Conservation (phyloP, 805 yeast genomes). For the Candida andamanensis region DNA sequence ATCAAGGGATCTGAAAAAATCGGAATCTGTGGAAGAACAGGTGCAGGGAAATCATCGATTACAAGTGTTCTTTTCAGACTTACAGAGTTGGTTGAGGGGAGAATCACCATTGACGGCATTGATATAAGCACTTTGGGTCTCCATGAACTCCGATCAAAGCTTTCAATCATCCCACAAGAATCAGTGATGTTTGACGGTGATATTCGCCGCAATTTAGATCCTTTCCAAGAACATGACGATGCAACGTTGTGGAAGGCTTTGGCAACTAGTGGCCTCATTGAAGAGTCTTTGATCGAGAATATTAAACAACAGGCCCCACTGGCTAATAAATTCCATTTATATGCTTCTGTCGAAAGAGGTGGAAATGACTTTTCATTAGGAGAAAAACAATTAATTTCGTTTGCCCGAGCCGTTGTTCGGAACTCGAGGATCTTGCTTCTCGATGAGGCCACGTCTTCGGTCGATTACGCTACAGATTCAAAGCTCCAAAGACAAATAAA, state of each 20-base stretch:
- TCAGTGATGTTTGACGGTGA: constrained; percentile 60
- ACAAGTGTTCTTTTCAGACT: constrained; percentile 61
- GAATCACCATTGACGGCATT: constrained; percentile 50
- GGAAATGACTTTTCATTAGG: constrained; percentile 71
- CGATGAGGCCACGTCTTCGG: constrained; percentile 78
- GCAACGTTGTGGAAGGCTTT: constrained; percentile 53
- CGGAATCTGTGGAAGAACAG: constrained; percentile 87
- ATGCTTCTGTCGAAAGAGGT: constrained; percentile 51
- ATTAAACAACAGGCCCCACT: not conserved
- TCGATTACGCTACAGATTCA: constrained; percentile 82
- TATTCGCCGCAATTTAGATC: constrained; percentile 57
- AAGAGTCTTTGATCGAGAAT: constrained; percentile 11
- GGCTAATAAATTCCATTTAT: constrained; percentile 28
- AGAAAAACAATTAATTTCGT: constrained; percentile 70
- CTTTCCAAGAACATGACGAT: constrained; percentile 48
- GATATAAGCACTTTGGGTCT: constrained; percentile 51
- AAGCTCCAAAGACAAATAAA: constrained; percentile 67
- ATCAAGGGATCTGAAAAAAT: constrained; percentile 59
- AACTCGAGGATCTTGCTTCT: constrained; percentile 69
- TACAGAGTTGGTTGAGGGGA: constrained; percentile 45
- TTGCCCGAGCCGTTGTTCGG: constrained; percentile 77
- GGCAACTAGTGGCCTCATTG: constrained; percentile 51
- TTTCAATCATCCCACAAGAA: constrained; percentile 68
- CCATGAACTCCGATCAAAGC: constrained; percentile 47
- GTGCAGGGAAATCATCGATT: constrained; percentile 74